Base-by-base conservation (phyloP, 1,284 basidiomycete genomes). In the Sporisorium iseilematis-ciliati region DNA sequence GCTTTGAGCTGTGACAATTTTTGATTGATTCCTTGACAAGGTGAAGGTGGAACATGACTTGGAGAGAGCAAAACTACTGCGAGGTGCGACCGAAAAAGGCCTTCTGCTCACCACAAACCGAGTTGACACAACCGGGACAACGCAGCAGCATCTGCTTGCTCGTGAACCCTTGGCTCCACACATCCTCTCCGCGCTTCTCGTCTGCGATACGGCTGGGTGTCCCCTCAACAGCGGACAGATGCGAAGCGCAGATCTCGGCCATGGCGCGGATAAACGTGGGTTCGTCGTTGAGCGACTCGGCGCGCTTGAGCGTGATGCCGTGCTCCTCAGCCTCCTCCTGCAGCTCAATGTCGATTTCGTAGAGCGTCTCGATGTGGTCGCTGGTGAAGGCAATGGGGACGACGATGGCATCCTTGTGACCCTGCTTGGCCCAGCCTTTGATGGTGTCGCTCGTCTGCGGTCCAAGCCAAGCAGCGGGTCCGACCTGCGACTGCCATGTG, bases 341-440 rank as follows among this genome's bases (percentile, higher is more conserved):
- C 81, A 98, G 95, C 86, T 99, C 97, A 60, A 95, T 86, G 86
- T 99, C 97, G 52, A 99, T 89, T 87, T 99, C 97, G 85, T 92
- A 99, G 50, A 99, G 88, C 25, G 97, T 99, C 88, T 99, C 97
- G 83, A 99, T 98, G 86, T 99, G 97, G 87, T 99, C 97, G 84
- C 92, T 94, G 20, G 97, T 99, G 87, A 99, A 99, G 20, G 97
- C 96, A 72, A 99, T 95, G 1, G 97, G 97, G 2, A 99, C 91
- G 35, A 97, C 88, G 56, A 97, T 89, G n/a, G 91, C 91, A 76
- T 90, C 91, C 87, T 96, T 97, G 85, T 90, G 90, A 20, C 94
- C 95, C 49, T 93, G 88, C 73, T 93, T 91, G 42, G 93, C 93
- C 57, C 97, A 90, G 14, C 96, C 97, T 85, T 97, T 94, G 83